Conservation (phyloP, 768 basidiomycete species). For the Neoboletus subvelutipes region DNA sequence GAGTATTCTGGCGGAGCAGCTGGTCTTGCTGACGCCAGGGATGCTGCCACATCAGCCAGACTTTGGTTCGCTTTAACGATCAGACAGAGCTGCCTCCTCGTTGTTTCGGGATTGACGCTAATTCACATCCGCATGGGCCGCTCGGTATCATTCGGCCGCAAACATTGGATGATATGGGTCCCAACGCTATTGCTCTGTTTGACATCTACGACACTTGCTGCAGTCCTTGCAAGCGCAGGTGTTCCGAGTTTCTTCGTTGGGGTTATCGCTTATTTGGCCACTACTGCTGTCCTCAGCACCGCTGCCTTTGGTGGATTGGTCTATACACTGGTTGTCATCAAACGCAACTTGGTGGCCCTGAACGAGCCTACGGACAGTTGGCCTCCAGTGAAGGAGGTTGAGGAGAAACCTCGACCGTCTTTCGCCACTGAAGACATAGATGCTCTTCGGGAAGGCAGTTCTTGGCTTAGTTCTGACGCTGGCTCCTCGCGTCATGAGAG, state of each 20-base stretch:
- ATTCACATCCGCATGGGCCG: conserved; percentile 70
- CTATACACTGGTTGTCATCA: conserved; percentile 62
- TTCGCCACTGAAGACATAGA: conserved; percentile 74
- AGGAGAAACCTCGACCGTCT: conserved; percentile 57
- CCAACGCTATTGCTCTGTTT: conserved; percentile 56
- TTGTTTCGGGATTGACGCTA: conserved; percentile 59
- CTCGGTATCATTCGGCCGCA: conserved; percentile 65
- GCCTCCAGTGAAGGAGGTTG: conserved; percentile 55
- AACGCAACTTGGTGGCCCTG: conserved; percentile 58
- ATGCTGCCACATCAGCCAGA: conserved; percentile 54
- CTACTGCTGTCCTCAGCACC: conserved; percentile 51
- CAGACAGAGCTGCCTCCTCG: conserved; percentile 65
- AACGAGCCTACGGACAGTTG: conserved; percentile 54
- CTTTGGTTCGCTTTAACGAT: conserved; percentile 70
- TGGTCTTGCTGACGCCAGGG: conserved; percentile 43
- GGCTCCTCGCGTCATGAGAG: conserved; percentile 54
- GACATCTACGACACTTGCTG: conserved; percentile 59
- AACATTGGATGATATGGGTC: conserved; percentile 73
- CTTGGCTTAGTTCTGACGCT: conserved; percentile 76
- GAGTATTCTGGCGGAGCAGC: conserved; percentile 51
- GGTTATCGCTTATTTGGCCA: conserved; percentile 54
- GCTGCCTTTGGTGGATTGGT: conserved; percentile 58
- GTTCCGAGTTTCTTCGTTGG: conserved; percentile 59
- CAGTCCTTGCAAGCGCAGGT: conserved; percentile 53
- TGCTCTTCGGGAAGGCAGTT: conserved; percentile 69